Percentiles rank a stretch among this genome's conserved stretches.
These are phyloP conservation scores for Leucosporidium creatinivorum DNA, from an alignment of 768 basidiomycete species.

Conservation along the genomic window DNA sequence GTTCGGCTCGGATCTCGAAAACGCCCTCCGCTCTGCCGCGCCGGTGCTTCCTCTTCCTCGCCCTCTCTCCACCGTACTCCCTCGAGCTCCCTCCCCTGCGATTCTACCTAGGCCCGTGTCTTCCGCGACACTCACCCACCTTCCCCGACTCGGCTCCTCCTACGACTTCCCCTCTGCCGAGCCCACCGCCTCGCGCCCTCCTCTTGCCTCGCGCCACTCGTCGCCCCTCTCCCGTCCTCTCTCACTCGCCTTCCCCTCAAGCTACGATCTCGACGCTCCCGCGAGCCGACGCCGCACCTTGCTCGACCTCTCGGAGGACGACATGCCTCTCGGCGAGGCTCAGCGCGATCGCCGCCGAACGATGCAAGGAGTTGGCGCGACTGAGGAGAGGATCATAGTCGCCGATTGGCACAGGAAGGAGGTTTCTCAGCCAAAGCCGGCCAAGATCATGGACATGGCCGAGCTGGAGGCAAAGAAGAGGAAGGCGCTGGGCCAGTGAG, in stretches of 20 bases:
- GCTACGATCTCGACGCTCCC: not conserved
- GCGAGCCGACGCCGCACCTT: not conserved
- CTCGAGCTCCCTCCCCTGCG: not conserved
- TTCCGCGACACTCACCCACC: not conserved
- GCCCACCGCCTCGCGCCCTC: not conserved
- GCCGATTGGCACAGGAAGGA: conserved; percentile 9
- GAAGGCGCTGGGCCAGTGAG: conserved; percentile 22
- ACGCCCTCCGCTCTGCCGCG: not conserved
- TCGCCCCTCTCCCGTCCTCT: not conserved
- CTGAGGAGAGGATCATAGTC: conserved; percentile 8
- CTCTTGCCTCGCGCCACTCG: not conserved
- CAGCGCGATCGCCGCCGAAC: not conserved
- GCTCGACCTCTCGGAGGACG: not conserved
- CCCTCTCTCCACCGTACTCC: not conserved
- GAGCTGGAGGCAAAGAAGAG: conserved; percentile 27
- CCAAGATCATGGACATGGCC: conserved; percentile 25
- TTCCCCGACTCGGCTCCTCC: not conserved
- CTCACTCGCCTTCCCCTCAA: not conserved
- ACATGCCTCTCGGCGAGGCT: not conserved
- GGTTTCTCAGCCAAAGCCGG: not conserved
- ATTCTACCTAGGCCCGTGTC: not conserved
- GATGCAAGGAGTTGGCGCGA: not conserved
- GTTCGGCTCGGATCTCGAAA: conserved; percentile 7
- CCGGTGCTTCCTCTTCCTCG: conserved; percentile 2
- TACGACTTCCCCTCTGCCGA: not conserved